A percentile compares a stretch with the other conserved stretches of the same genome.
Conservation (phyloP, 106 monocot genomes). For the Xerophyta viscosa region DNA sequence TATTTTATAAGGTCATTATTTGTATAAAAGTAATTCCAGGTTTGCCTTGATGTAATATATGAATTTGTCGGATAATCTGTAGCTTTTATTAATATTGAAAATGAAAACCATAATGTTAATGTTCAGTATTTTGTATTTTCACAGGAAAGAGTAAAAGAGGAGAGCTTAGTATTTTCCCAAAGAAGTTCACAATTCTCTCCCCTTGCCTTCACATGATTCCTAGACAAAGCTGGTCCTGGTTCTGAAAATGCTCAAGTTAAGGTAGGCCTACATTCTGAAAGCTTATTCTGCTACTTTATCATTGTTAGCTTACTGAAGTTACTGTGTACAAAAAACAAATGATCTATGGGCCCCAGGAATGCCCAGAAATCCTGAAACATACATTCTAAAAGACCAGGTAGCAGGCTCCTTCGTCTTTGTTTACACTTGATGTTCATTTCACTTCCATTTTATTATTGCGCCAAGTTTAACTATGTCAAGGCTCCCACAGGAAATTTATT, state of each 20-base stretch:
- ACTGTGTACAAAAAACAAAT: not conserved
- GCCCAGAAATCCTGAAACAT: slow-evolving; percentile 73
- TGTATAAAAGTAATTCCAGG: too few relatives aligned
- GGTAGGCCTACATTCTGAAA: slow-evolving; percentile 16
- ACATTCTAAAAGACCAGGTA: slow-evolving; percentile 92
- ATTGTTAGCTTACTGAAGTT: not conserved
- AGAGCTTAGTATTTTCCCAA: slow-evolving; percentile 87
- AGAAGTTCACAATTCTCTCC: slow-evolving; percentile 58
- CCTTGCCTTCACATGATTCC: slow-evolving; percentile 99
- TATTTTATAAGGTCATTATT: too few relatives aligned
- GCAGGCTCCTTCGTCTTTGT: too few relatives aligned
- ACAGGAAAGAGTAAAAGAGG: slow-evolving; percentile 93
- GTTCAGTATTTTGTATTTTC: too few relatives aligned
- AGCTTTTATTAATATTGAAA: too few relatives aligned
- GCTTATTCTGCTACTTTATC: not conserved
- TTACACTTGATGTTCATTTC: too few relatives aligned
- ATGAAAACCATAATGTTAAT: too few relatives aligned
- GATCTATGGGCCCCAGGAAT: slow-evolving; percentile 63
- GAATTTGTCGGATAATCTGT: too few relatives aligned
- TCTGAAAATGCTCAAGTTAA: slow-evolving; percentile 17
- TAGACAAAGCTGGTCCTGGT: slow-evolving; percentile 48
- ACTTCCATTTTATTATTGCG: too few relatives aligned
- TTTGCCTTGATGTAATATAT: too few relatives aligned
- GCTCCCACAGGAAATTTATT: too few relatives aligned
- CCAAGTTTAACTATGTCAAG: too few relatives aligned